phyloP scores from a whole-genome alignment of 176 grass and related monocot genomes.

The Miscanthus lutarioriparius region DNA sequence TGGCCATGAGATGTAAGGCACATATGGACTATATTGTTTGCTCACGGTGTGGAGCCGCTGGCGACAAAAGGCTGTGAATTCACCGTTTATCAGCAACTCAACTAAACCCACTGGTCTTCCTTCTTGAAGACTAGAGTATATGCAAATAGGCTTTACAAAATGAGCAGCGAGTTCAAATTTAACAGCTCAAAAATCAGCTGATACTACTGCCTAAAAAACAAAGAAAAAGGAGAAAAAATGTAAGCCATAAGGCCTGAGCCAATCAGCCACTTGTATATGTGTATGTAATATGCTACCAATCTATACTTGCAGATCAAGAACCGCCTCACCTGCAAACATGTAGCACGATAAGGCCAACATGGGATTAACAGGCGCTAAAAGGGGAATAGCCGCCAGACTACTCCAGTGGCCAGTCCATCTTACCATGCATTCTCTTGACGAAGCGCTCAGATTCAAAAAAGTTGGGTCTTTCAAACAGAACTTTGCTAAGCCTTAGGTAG shows the following conservation, averaged over 20 bases:
- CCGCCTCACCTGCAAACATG: conserved; percentile 59
- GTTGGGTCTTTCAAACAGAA: conserved; percentile 61
- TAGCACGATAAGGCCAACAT: background rate
- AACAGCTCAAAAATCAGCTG: conserved; percentile 40
- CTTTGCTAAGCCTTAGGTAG: conserved; percentile 71
- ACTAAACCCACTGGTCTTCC: background rate
- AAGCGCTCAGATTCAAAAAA: conserved; percentile 80
- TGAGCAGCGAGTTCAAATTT: conserved; percentile 13
- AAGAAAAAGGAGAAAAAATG: conserved; percentile 38
- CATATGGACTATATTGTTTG: background rate
- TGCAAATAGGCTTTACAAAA: conserved; percentile 39
- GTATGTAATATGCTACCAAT: conserved; percentile 33
- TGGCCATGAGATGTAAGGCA: background rate
- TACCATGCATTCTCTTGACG: conserved; percentile 96
- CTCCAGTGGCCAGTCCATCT: background rate
- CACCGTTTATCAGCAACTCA: background rate
- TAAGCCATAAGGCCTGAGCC: background rate
- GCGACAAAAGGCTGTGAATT: background rate
- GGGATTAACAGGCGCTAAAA: background rate
- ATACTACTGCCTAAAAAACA: conserved; percentile 15
- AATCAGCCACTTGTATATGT: conserved; percentile 39
- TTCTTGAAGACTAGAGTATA: conserved; percentile 7
- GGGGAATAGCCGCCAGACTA: background rate
- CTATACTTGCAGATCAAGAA: conserved; percentile 58
- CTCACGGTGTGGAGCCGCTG: background rate